Conservation (phyloP, 2,329 filamentous ascomycete genomes). For the Fusarium nisikadoi region DNA sequence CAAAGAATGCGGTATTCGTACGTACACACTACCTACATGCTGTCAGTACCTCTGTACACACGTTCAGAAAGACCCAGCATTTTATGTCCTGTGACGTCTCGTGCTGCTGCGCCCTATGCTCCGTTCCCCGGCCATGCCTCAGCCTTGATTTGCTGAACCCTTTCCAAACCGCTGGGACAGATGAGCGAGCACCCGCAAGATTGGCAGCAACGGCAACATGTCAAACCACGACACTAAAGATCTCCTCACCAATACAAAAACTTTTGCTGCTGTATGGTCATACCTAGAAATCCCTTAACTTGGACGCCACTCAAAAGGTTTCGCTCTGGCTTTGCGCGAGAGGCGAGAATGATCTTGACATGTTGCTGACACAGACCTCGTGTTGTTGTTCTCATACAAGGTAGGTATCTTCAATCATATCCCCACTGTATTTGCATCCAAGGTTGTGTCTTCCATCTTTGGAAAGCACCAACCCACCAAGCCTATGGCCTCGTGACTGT, state of each 20-base stretch:
- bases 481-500: constrained; percentile 17
- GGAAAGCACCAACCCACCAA: background rate
- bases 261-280: background rate
- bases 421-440: background rate
- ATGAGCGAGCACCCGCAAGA: constrained; percentile 8
- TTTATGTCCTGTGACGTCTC: background rate
- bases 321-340: background rate
- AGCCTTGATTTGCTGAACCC: constrained; percentile 28
- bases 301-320: background rate
- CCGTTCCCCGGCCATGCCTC: background rate
- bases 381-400: background rate
- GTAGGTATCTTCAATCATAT: background rate
- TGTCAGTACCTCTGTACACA: background rate
- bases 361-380: background rate
- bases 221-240: constrained; percentile 18
- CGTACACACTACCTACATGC: background rate
- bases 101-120: constrained; percentile 5
- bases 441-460: background rate
- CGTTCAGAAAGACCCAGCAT: background rate
- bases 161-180: constrained; percentile 40
- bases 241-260: background rate
- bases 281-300: background rate
- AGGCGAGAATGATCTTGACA: background rate
- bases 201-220: constrained; percentile 2
- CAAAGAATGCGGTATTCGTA: background rate